These are phyloP conservation scores for Coelastrella sp. DNA, from an alignment of 139 green algal genomes.

Conservation along the genomic window DNA sequence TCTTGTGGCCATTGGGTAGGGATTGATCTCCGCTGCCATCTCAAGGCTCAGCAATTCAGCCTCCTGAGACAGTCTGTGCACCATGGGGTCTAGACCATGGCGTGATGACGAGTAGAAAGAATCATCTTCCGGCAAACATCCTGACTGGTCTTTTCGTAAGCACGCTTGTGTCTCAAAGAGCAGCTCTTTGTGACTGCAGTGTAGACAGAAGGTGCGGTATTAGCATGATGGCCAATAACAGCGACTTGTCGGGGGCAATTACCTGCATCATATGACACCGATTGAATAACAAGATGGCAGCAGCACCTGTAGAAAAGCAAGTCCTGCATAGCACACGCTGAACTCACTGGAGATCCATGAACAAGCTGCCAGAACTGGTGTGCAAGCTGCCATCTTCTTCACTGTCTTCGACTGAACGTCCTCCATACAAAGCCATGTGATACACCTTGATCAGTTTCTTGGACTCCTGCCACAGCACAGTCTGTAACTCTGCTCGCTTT, in stretches of 20 bases:
- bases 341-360: neutral
- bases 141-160: neutral
- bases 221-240: no score
- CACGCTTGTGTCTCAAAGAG: conserved; percentile 44
- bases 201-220: no score
- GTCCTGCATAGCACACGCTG: no score
- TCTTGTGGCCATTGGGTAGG: neutral
- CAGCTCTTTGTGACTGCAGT: conserved; percentile 10
- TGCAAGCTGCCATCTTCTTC: neutral
- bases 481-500: conserved; percentile 20
- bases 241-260: no score
- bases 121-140: neutral
- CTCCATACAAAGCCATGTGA: conserved; percentile 51
- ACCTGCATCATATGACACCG: no score
- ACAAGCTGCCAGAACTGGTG: conserved; percentile 6
- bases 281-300: no score
- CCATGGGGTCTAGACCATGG: conserved; percentile 56
- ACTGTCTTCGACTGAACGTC: conserved; percentile 41
- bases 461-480: conserved; percentile 39
- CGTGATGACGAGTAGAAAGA: conserved; percentile 8
- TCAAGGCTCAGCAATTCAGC: conserved; percentile 48
- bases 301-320: no score
- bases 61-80: conserved; percentile 51
- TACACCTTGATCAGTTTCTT: conserved; percentile 48
- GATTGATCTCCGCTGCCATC: neutral